Evolutionary conservation across 2,329 filamentous ascomycete genomes (phyloP).

Genomic region (Penicillium sp.): DNA sequence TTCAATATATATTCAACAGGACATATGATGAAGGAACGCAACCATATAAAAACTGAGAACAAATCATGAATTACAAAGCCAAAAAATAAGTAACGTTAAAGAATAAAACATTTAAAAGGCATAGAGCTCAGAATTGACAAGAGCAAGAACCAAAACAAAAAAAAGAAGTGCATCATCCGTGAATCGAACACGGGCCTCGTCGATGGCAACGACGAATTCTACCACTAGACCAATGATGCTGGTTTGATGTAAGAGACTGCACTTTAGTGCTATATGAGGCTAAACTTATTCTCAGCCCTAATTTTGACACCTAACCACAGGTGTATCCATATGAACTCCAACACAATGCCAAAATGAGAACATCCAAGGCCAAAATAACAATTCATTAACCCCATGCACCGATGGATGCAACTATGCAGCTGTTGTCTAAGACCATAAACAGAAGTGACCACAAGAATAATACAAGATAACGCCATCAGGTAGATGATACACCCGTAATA

Average conservation of each 20-base stretch:
- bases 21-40: too few species aligned
- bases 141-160: background rate
- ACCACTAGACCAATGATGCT: constrained; percentile 49
- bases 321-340: background rate
- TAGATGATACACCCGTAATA: constrained; percentile 12
- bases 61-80: background rate
- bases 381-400: constrained; percentile 19
- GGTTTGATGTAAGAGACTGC: constrained; percentile 6
- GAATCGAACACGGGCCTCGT: constrained; percentile 51
- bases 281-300: fast-evolving
- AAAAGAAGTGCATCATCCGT: constrained; percentile 38
- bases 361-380: background rate
- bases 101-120: too few species aligned
- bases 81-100: background rate
- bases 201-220: constrained; percentile 49
- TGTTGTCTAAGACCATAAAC: constrained; percentile 13
- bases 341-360: background rate
- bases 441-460: constrained; percentile 6
- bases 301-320: too few species aligned
- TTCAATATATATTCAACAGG: too few species aligned
- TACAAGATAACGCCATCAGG: constrained; percentile 16
- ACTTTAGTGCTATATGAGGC: background rate
- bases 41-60: too few species aligned
- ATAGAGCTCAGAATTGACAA: background rate
- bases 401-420: constrained; percentile 18